Evolutionary conservation across 768 basidiomycete species (phyloP), one percentile per base, ranked within the genome.

Genomic region (Gyrodon lividus): DNA sequence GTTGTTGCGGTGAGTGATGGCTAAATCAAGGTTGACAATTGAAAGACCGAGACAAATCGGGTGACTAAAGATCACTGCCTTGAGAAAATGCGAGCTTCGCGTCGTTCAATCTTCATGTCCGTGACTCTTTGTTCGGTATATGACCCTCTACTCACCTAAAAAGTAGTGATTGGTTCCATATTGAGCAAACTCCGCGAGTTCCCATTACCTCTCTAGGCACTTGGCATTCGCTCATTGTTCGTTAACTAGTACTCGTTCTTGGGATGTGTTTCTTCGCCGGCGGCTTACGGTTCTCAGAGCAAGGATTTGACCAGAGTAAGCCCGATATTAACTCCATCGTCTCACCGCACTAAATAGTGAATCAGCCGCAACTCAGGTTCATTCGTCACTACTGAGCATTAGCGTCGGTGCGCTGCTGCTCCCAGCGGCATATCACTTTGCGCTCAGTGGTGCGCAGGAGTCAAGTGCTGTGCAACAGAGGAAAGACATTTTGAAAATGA

Each of bases 241-340:
- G 46, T 45, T 14, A 14, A 19, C 14, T 44, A 88, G 86, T 92
- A 30, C 77, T 94, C 44, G 84, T 93, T 16, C 76, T 92, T 26
- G 91, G 91, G 43, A 91, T 93, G 91, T 92, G 90, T 62, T 92
- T 92, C 72, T 92, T 92, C 58, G 89, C 87, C 19, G 90, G 89
- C 50, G 90, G 90, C 17, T 70, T 83, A 45, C 80, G 80, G 58
- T 92, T 82, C 62, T 86, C 85, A 17, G 86, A 91, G 58, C 90
- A 92, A 70, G 89, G 84, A 1, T 89, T 91, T 60, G 83, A 84
- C 43, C 70, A 78, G 35, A 84, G 89, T 89, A 56, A 62, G 87
- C 74, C 31, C 14, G 31, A 20, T 14, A 1, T 5, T 50, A 23
- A 6, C 19, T 31, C 14, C 19, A n/a, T 7, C 13, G 19, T 9